These are phyloP conservation scores for Penium margaritaceum DNA, from an alignment of 139 green algal genomes.

Conservation along the genomic window DNA sequence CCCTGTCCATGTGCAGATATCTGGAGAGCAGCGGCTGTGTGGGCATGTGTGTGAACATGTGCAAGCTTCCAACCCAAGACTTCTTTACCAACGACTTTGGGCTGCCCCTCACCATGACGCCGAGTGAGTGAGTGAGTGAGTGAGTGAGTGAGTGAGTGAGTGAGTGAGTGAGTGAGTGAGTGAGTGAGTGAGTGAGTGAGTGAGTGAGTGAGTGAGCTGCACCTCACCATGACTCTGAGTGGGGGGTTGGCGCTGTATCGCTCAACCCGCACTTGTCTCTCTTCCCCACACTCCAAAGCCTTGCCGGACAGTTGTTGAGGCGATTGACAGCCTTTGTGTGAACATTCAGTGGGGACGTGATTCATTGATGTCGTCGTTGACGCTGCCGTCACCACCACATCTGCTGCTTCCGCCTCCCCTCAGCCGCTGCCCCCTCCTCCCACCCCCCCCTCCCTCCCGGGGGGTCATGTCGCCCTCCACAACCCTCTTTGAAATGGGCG, in stretches of 20 bases:
- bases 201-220: background rate
- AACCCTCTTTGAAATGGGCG: too few relatives aligned
- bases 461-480: too few relatives aligned
- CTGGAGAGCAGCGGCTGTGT: slow-evolving; percentile 61
- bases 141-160: background rate
- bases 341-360: too few relatives aligned
- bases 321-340: too few relatives aligned
- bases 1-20: slow-evolving; percentile 43
- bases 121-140: slow-evolving; percentile 47
- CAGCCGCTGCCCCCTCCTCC: too few relatives aligned
- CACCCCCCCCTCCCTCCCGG: too few relatives aligned
- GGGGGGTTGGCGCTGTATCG: background rate
- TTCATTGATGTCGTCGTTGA: too few relatives aligned
- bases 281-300: background rate
- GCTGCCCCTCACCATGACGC: slow-evolving; percentile 71
- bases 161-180: background rate
- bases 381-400: too few relatives aligned
- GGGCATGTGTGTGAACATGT: slow-evolving; percentile 78
- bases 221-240: slow-evolving; percentile 1
- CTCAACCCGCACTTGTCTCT: background rate
- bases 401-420: too few relatives aligned
- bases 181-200: background rate
- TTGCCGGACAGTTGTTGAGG: background rate
- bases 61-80: slow-evolving; percentile 63
- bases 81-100: slow-evolving; percentile 78